Base-by-base conservation (phyloP, 805 yeast genomes). In the Cyberlindnera euphorbiae region DNA sequence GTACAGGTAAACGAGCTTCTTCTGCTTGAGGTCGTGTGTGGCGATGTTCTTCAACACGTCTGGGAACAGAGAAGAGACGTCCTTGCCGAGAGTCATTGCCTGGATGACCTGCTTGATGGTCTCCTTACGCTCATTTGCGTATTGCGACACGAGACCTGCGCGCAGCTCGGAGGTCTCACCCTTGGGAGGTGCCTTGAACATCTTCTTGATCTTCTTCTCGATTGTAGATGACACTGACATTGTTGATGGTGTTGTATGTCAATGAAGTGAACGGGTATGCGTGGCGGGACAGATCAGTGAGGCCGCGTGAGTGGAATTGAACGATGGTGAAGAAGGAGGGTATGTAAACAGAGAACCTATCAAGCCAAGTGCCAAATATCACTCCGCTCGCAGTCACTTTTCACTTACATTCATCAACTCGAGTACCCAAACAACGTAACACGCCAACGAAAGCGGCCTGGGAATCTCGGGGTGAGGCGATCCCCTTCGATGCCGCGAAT, bases 11-110 rank as follows among this genome's bases (percentile, higher is more conserved):
- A 93, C 98, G 61, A 93, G 73, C 60, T 93, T 93, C 73, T 93
- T 93, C 65, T 93, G 97, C 52, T 93, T 96, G 43, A 93, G 67
- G 60, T 93, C 99, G 54, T 84, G 90, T 1, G 98, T 93, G 36
- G 98, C 97, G 49, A 93, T 83, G 63, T 93, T 93, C 64, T 93
- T 94, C 59, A 93, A 68, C 18, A 93, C 94, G 60, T 93, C 97
- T 2, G 99, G 98, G 52, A 93, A 93, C 37, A 93, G 67, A 2
- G 94, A 77, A 14, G 95, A 84, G 17, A 93, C 97, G 59, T 93
- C 98, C 56, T 93, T 93, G 9, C 97, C 97, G 21, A 88, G 76
- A 0, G 98, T 93, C 99, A 93, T 93, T 41, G 96, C 97, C 39
- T 93, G 94, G 55, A 93, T 93, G 15, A 94, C 96, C 41, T 96